phyloP scores from a whole-genome alignment of 2,329 filamentous ascomycete genomes.

The Aspergillus sp. region DNA sequence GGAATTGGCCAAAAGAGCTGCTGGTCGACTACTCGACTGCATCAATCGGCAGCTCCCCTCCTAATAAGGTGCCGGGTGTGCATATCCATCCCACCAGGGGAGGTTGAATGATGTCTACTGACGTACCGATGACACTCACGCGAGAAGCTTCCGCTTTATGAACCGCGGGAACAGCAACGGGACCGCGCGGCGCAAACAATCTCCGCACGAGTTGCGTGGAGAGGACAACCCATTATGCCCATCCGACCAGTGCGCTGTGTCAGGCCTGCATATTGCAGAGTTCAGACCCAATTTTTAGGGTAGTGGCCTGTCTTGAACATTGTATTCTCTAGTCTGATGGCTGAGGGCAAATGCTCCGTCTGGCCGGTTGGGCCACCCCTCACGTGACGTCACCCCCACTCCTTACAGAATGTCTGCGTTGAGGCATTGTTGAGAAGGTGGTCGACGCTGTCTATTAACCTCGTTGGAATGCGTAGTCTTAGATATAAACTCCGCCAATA shows the following conservation, averaged over 20 bases:
- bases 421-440: not conserved
- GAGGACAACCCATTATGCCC: not conserved
- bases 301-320: not conserved
- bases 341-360: not conserved
- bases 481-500: too few species aligned
- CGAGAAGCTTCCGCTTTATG: slow-evolving; percentile 5
- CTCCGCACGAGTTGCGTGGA: not conserved
- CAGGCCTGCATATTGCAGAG: not conserved
- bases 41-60: not conserved
- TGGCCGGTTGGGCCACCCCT: not conserved
- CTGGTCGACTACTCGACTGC: not conserved
- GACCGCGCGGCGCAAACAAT: not conserved
- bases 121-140: slow-evolving; percentile 7
- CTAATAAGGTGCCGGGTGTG: not conserved
- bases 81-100: not conserved
- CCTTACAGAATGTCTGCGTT: not conserved
- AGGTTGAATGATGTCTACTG: not conserved
- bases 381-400: not conserved
- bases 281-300: not conserved
- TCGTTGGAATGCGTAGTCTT: too few species aligned
- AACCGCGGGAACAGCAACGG: not conserved
- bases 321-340: not conserved
- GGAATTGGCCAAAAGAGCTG: not conserved
- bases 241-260: not conserved
- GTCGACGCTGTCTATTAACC: not conserved